These are phyloP conservation scores for Eruca vesicaria DNA, from an alignment of 441 rosid genomes.

Conservation along the genomic window DNA sequence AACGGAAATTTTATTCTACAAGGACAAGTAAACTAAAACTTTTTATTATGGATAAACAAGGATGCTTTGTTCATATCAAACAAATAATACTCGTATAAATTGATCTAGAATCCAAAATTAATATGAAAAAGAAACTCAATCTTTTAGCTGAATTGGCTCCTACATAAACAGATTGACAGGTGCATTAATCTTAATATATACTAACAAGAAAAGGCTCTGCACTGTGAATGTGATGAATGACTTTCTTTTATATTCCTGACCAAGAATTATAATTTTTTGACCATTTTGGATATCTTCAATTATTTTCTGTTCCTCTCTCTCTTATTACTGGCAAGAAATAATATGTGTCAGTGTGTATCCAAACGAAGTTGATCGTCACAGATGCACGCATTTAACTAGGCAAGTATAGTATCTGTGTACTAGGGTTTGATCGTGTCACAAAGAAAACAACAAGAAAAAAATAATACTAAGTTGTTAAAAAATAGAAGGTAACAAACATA, in stretches of 20 bases:
- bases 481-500: background rate
- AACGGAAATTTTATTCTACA: too few species aligned
- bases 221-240: conserved; percentile 15
- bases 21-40: too few species aligned
- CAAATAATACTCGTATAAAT: too few species aligned
- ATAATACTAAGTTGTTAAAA: background rate
- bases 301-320: conserved; percentile 1
- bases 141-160: too few species aligned
- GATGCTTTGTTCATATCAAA: too few species aligned
- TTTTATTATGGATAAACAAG: too few species aligned
- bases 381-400: background rate
- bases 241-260: conserved; percentile 26
- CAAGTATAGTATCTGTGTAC: background rate
- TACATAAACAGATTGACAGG: too few species aligned
- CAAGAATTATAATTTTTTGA: conserved; percentile 12
- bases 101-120: too few species aligned
- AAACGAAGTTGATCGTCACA: conserved; percentile 17
- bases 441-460: background rate
- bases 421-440: conserved; percentile 15
- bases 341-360: conserved; percentile 24
- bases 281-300: conserved; percentile 4
- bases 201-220: too few species aligned
- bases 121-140: too few species aligned
- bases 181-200: too few species aligned
- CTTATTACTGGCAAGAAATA: conserved; percentile 19